A percentile compares a stretch with the other conserved stretches of the same genome.
Conservation (phyloP, 805 yeast genomes). For the Ogataea ganodermae region DNA sequence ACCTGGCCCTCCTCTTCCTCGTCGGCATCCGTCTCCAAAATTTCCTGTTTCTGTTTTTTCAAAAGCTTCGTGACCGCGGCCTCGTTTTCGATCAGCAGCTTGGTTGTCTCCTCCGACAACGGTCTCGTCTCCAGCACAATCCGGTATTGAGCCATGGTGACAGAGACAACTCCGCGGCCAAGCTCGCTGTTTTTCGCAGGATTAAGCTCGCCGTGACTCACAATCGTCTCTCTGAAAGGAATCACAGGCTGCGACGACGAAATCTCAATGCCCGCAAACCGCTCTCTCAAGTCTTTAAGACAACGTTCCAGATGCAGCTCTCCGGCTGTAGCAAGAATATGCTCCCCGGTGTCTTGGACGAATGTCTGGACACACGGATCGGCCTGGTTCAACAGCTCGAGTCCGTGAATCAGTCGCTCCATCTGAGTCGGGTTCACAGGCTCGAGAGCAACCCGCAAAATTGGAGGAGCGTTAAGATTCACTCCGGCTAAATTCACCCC, state of each 20-base stretch:
- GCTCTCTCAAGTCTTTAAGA: constrained; percentile 80
- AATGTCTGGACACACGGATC: constrained; percentile 94
- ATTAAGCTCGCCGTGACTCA: constrained; percentile 48
- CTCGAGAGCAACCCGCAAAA: constrained; percentile 93
- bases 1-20: constrained; percentile 34
- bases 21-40: constrained; percentile 21
- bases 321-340: constrained; percentile 92
- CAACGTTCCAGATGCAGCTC: constrained; percentile 95
- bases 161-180: constrained; percentile 52
- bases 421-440: constrained; percentile 85
- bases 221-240: constrained; percentile 87
- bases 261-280: constrained; percentile 91
- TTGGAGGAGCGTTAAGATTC: constrained; percentile 78
- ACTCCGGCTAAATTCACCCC: constrained; percentile 82
- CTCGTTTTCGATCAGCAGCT: constrained; percentile 51
- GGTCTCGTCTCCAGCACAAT: constrained; percentile 51
- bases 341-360: constrained; percentile 89
- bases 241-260: constrained; percentile 89
- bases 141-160: constrained; percentile 51
- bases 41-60: constrained; percentile 10
- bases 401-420: constrained; percentile 73
- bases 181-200: constrained; percentile 46
- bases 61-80: constrained; percentile 42
- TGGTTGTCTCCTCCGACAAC: constrained; percentile 50
- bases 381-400: constrained; percentile 76